A percentile compares a stretch with the other conserved stretches of the same genome.
These are phyloP conservation scores for Rutstroemia sp. DNA, from an alignment of 2,329 filamentous ascomycete genomes.

Conservation along the genomic window DNA sequence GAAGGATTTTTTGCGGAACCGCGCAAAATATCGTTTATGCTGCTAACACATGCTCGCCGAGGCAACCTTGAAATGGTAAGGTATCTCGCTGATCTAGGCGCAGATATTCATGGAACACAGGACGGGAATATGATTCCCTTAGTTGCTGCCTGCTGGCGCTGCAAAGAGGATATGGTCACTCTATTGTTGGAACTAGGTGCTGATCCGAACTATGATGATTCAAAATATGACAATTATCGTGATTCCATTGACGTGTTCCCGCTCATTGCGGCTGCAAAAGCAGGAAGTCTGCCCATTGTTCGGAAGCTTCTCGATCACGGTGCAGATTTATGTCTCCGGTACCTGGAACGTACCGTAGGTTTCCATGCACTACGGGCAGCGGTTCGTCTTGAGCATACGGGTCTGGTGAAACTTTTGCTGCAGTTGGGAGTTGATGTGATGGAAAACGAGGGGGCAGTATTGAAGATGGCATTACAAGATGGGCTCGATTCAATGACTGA, in stretches of 20 bases:
- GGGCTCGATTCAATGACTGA: constrained; percentile 1
- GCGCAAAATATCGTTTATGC: not conserved
- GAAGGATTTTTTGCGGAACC: not conserved
- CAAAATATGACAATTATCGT: no score
- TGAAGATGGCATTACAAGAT: not conserved
- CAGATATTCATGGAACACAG: not conserved
- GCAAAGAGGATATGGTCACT: not conserved
- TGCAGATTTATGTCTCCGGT: not conserved
- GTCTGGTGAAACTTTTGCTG: not conserved
- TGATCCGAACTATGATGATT: not conserved
- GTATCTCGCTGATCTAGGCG: not conserved
- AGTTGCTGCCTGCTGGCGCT: no score
- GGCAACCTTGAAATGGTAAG: not conserved
- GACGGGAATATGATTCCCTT: not conserved
- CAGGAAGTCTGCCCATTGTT: not conserved
- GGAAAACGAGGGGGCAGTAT: not conserved
- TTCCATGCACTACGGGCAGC: not conserved
- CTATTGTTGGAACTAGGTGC: not conserved
- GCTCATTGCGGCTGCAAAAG: not conserved
- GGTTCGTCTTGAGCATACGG: not conserved
- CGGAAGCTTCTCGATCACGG: constrained; percentile 5
- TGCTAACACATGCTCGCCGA: not conserved
- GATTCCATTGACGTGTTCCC: not conserved
- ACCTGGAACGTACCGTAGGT: not conserved
- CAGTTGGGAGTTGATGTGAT: not conserved